Percentiles rank a stretch among this genome's conserved stretches.
Evolutionary conservation across 2,329 filamentous ascomycete genomes (phyloP).

Genomic region (Graphium sp.): DNA sequence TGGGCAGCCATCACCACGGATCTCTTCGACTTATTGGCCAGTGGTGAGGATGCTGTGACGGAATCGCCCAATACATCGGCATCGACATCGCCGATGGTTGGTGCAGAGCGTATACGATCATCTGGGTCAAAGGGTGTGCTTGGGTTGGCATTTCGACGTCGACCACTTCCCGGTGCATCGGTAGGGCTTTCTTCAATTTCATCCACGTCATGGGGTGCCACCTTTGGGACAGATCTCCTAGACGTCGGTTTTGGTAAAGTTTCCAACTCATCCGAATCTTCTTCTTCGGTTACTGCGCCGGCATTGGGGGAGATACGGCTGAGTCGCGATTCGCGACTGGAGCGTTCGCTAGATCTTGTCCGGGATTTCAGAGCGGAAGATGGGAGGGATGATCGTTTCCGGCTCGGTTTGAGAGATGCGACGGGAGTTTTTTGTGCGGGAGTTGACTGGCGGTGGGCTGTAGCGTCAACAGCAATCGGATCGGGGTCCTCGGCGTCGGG

Average conservation of each 20-base stretch:
- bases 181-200: constrained; percentile 36
- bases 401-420: too few relatives aligned
- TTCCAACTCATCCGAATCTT: too few relatives aligned
- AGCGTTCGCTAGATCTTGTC: too few relatives aligned
- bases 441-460: not conserved
- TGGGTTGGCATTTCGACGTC: constrained; percentile 22
- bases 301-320: too few relatives aligned
- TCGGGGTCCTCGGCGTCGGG: constrained; percentile 1
- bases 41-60: constrained; percentile 17
- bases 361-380: too few relatives aligned
- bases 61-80: constrained; percentile 11
- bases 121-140: too few relatives aligned
- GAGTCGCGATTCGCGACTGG: too few relatives aligned
- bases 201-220: constrained; percentile 11
- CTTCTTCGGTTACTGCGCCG: too few relatives aligned
- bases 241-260: too few relatives aligned
- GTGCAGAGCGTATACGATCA: constrained; percentile 23
- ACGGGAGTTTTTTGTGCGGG: too few relatives aligned
- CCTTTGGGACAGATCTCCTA: too few relatives aligned
- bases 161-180: constrained; percentile 38
- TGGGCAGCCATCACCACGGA: not conserved
- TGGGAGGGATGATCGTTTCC: too few relatives aligned
- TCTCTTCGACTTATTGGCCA: constrained; percentile 20
- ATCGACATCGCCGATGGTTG: constrained; percentile 14
- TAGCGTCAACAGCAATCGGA: not conserved